These are phyloP conservation scores for Stentor roeselii DNA, from an alignment of 73 alveolate genomes.

Conservation along the genomic window DNA sequence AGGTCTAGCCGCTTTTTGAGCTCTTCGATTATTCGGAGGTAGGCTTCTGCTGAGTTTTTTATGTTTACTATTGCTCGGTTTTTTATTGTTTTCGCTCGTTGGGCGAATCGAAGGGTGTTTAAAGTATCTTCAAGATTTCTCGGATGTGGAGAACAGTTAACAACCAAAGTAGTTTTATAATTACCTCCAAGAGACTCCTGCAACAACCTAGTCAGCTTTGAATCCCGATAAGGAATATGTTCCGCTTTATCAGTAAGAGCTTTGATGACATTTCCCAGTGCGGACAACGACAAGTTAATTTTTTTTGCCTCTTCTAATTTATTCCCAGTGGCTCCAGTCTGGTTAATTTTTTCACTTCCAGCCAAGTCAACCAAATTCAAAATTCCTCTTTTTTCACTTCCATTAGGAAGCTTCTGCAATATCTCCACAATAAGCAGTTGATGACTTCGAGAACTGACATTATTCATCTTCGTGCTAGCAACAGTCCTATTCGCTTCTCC, in stretches of 20 bases:
- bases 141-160: slow-evolving; percentile 85
- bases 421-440: slow-evolving; percentile 94
- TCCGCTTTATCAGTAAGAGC: slow-evolving; percentile 68
- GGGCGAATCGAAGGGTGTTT: slow-evolving; percentile 85
- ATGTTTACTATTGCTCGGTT: slow-evolving; percentile 72
- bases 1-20: slow-evolving; percentile 11
- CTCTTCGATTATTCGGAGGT: slow-evolving; percentile 13
- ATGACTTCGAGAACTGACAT: slow-evolving; percentile 92
- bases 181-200: slow-evolving; percentile 97
- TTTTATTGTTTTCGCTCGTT: slow-evolving; percentile 86
- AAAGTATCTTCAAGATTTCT: slow-evolving; percentile 85
- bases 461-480: slow-evolving; percentile 93
- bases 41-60: slow-evolving; percentile 34
- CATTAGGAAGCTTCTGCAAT: slow-evolving; percentile 76
- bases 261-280: slow-evolving; percentile 77
- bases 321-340: slow-evolving; percentile 74
- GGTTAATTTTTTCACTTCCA: slow-evolving; percentile 80
- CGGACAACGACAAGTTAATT: slow-evolving; percentile 75
- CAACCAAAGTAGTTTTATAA: slow-evolving; percentile 87
- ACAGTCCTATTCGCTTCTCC: slow-evolving; percentile 88
- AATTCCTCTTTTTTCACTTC: slow-evolving; percentile 64
- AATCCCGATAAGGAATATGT: slow-evolving; percentile 84
- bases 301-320: slow-evolving; percentile 77
- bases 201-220: slow-evolving; percentile 81
- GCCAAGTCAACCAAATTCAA: slow-evolving; percentile 84